Base-by-base conservation (phyloP, 345 rosid species). In the Sisymbrium irio region DNA sequence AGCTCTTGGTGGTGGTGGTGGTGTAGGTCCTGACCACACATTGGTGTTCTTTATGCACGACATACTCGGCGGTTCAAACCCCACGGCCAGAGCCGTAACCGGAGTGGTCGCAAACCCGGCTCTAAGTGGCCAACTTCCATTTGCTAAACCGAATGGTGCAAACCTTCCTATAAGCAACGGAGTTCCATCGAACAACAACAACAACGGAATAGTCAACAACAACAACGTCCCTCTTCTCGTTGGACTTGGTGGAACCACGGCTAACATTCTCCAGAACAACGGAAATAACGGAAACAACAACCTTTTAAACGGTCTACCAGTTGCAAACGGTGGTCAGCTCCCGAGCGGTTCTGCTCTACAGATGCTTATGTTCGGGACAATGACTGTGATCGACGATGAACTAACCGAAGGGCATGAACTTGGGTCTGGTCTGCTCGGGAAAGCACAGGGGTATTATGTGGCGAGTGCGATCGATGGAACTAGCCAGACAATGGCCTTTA, bases 121-220 rank as follows among this genome's bases (percentile, higher is more conserved):
- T 4, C 68, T 84, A 61, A 84, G 67, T 2, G 93, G 93, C 6
- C 97, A 88, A 65, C 82, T 91, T 41, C 91, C 98, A 5, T 94
- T 91, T 47, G 88, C 97, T 70, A 89, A 91, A 72, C 93, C 96
- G 0, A 89, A 87, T 3, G 97, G 96, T 0, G 92, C 97, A 1
- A 86, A 85, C 76, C 86, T 91, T 59, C 89, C 98, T 0, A 37
- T 91, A 35, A 78, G 44, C 83, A 91, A 68, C 20, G 97, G 95
- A 4, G 78, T 91, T 12, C 83, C 91, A 25, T 77, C 79, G 3
- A 77, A 84, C 78, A 87, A 67, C 81, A 87, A 87, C 78, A 89
- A 89, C 71, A 85, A 75, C 0, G 95, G 96, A 1, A 65, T 85
- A 2, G 32, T 86, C 55, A 91, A 87, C 88, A 93, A 91, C 85